Conservation (phyloP, 2,329 filamentous ascomycete genomes). For the Fusarium sp. region DNA sequence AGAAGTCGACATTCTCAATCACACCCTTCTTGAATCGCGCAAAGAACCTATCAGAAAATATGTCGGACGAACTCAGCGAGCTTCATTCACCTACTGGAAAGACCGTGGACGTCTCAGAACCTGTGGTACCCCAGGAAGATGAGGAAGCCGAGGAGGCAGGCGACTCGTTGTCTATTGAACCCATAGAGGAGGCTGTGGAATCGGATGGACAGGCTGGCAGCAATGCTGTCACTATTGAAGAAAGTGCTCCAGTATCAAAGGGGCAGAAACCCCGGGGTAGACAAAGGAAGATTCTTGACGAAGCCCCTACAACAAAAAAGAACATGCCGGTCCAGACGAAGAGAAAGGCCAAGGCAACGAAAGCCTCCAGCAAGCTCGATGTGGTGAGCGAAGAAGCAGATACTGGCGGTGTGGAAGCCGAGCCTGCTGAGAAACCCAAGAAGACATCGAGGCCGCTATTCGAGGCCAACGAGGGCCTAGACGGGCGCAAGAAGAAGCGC, state of each 20-base stretch:
- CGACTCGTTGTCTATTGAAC: constrained; percentile 19
- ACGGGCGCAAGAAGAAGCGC: constrained; percentile 73
- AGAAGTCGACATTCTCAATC: constrained; percentile 93
- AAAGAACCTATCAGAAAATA: constrained; percentile 56
- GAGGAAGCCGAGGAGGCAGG: constrained; percentile 32
- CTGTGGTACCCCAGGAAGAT: constrained; percentile 50
- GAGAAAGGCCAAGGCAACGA: constrained; percentile 47
- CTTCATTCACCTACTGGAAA: constrained; percentile 38
- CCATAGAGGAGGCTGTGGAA: constrained; percentile 14
- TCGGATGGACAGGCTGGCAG: constrained; percentile 17
- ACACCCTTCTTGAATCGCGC: constrained; percentile 90
- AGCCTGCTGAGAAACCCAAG: constrained; percentile 15
- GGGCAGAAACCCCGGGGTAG: constrained; percentile 55
- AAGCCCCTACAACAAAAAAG: constrained; percentile 57
- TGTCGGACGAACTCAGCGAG: constrained; percentile 49
- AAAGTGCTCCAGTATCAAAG: constrained; percentile 27
- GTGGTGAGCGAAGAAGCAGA: constrained; percentile 53
- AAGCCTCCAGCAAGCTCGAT: constrained; percentile 45
- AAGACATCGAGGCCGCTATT: constrained; percentile 11
- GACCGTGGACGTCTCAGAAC: constrained; percentile 21
- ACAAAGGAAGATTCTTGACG: constrained; percentile 55
- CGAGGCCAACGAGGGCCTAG: constrained; percentile 44
- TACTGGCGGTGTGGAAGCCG: constrained; percentile 47
- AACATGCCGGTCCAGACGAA: constrained; percentile 52
- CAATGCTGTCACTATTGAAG: constrained; percentile 2